Evolutionary conservation across 805 yeast genomes (phyloP), one percentile per base, ranked within the genome.

Genomic region (Phaffomyces opuntiae): DNA sequence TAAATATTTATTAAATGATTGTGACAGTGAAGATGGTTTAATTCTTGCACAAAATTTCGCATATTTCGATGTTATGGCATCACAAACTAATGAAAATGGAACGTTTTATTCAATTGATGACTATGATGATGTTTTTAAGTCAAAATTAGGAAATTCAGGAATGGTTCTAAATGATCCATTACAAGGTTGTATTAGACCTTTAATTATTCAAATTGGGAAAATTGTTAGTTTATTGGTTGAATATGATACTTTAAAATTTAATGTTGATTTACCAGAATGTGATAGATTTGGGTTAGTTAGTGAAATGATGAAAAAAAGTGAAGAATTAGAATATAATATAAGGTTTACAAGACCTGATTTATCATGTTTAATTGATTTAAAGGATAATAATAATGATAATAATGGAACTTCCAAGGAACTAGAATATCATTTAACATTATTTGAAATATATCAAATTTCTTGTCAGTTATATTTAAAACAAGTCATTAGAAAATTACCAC

Each of bases 381-480:
- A 29, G 13, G 13, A 29, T 9, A 29, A 29, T 29, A 13, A 29
- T 9, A 9, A 29, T 29, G 13, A 29, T 12, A 11, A 60, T 13
- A 29, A 43, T 24, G 26, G 47, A 9, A 42, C 27, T 6, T 24
- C 45, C 9, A 24, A 50, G 17, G 83, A 80, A 42, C 55, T 79
- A 36, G 83, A 80, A 56, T 62, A 72, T 48, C 85, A 80, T 56
- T 61, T 80, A 39, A 78, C 84, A 0, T 55, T 78, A 29, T 80
- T 79, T 54, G 84, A 80, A 54, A 73, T 78, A 9, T 76, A 72
- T 51, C 83, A 80, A 59, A 53, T 78, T 12, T 68, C 80, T 26
- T 70, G 78, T 8, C 75, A 72, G 51, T 61, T 80, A 36, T 80
- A 76, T 52, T 58, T 80, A 32, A 64, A 77, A 38, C 83, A 77